Evolutionary conservation across 345 rosid genomes (phyloP).

Genomic region (Clarkia xantiana): DNA sequence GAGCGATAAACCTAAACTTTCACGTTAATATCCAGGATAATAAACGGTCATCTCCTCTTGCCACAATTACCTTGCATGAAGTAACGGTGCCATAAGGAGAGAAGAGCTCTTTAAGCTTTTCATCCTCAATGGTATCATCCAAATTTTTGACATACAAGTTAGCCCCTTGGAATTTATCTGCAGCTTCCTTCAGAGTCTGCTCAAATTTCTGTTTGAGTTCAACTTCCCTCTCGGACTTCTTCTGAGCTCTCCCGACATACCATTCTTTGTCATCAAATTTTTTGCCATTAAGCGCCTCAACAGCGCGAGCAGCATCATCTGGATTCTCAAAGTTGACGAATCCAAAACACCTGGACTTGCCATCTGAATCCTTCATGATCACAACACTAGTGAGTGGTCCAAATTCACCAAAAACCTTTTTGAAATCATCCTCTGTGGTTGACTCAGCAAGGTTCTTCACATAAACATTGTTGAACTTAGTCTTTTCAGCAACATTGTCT

Average conservation of each 20-base stretch:
- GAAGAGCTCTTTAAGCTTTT: constrained; percentile 76
- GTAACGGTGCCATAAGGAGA: constrained; percentile 63
- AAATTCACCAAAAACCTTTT: constrained; percentile 53
- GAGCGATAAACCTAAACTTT: too few relatives aligned
- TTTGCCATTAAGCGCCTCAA: constrained; percentile 70
- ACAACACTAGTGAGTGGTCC: constrained; percentile 74
- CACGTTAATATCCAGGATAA: too few relatives aligned
- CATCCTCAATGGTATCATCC: constrained; percentile 74
- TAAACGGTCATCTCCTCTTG: too few relatives aligned
- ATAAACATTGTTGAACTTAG: constrained; percentile 71
- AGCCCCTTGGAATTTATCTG: constrained; percentile 69
- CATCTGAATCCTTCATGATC: constrained; percentile 73
- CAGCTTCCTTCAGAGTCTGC: constrained; percentile 71
- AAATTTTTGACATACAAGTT: constrained; percentile 80
- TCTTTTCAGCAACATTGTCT: constrained; percentile 31
- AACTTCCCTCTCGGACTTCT: constrained; percentile 68
- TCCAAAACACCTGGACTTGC: constrained; percentile 83
- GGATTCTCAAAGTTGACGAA: constrained; percentile 82
- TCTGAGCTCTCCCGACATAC: constrained; percentile 89
- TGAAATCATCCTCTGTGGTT: constrained; percentile 68
- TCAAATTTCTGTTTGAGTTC: constrained; percentile 60
- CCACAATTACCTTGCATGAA: constrained; percentile 53
- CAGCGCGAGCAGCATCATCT: constrained; percentile 83
- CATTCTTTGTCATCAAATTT: constrained; percentile 74
- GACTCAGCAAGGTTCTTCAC: constrained; percentile 72